Base-by-base conservation (phyloP, 257 asterid species). In the Misopates orontium region DNA sequence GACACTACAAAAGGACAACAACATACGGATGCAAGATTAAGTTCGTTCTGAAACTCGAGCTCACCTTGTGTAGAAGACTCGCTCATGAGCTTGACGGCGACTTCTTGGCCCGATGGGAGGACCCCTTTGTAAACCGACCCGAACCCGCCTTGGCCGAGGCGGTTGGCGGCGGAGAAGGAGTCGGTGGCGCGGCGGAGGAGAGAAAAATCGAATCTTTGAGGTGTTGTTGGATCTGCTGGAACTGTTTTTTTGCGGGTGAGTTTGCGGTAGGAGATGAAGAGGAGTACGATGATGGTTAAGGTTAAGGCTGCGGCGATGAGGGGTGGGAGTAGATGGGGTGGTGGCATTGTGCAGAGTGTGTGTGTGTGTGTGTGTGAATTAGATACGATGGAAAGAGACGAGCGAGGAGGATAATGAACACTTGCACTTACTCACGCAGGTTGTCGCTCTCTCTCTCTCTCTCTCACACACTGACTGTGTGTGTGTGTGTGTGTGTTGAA, bases 111-210 rank as follows among this genome's bases (percentile, higher is more conserved):
- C 6, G 96, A 86, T 7, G 92, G 85, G 16, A 93, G 95, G 8
- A 75, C 49, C 5, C 99, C 99, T 64, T 79, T 87, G 73, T 70
- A 86, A 56, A 93, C 99, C n/a, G 96, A 90, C 15, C 96, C 97
- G 70, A 90, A 93, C 36, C 99, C 99, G 4, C 99, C 97, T 71
- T 86, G 99, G 4, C 99, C 96, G 20, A 90, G 81, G 48, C 91
- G 90, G 74, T 87, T 90, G 11, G 72, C 65, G 19, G 78, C 77
- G 40, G 91, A 60, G 78, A 93, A 90, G 0, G 94, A 85, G 56
- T 65, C 71, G 0, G 97, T 87, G 56, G 95, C 84, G 28, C 89
- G 81, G 53, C 89, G 89, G 78, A 92, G 89, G 61, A 75, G 66
- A 0, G 93, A 63, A 74, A 66, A 85, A 56, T 95, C 77, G 78